These are phyloP conservation scores for Vanrija sp. DNA, from an alignment of 1,284 basidiomycete genomes.

Conservation along the genomic window DNA sequence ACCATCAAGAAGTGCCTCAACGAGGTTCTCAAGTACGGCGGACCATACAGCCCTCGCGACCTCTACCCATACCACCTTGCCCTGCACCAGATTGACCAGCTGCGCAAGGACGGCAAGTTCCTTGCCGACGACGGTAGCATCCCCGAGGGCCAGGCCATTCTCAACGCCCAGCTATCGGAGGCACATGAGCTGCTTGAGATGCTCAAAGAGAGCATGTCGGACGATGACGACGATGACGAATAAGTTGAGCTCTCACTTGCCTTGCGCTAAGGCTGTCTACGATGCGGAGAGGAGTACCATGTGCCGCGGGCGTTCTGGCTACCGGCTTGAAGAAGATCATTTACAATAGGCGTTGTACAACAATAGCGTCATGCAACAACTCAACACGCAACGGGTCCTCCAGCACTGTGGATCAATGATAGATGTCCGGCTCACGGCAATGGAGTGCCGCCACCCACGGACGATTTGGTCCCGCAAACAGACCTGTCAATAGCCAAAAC, in stretches of 20 bases:
- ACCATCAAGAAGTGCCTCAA: slow-evolving; percentile 95
- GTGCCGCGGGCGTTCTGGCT: no score
- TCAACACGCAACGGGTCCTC: not conserved
- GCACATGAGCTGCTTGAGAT: slow-evolving; percentile 94
- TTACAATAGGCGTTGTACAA: slow-evolving; percentile 1
- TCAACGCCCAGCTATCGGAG: slow-evolving; percentile 93
- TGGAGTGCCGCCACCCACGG: no score
- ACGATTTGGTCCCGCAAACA: no score
- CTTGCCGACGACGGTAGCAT: slow-evolving; percentile 64
- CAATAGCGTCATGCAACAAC: slow-evolving; percentile 3
- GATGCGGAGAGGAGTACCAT: not conserved
- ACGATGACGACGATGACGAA: slow-evolving; percentile 42
- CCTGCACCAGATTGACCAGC: slow-evolving; percentile 88
- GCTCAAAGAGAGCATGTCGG: slow-evolving; percentile 51
- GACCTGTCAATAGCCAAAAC: no score
- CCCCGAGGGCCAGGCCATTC: slow-evolving; percentile 94
- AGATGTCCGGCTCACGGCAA: no score
- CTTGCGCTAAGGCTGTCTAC: not conserved
- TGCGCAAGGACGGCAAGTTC: slow-evolving; percentile 91
- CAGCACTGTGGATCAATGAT: no score
- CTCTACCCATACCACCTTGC: slow-evolving; percentile 97
- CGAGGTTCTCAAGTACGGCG: slow-evolving; percentile 95
- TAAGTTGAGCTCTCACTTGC: not conserved
- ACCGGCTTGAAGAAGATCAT: no score
- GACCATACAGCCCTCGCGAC: slow-evolving; percentile 90